Evolutionary conservation across 2,329 filamentous ascomycete species (phyloP).

Genomic region (Fonsecaea pedrosoi): DNA sequence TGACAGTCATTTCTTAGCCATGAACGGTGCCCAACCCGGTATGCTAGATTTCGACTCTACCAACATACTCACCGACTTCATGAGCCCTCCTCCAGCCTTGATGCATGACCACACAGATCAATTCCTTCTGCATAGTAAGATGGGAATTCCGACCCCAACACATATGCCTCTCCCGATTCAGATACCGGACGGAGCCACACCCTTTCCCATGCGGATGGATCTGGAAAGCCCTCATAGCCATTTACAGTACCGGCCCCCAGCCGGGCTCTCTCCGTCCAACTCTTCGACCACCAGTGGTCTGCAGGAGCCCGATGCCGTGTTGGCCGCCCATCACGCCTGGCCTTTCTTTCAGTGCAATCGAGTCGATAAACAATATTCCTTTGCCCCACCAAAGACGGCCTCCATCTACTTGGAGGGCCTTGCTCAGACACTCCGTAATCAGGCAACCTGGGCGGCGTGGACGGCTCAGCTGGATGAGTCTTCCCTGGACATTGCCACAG

Average conservation of each 20-base stretch:
- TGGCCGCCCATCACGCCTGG: slow-evolving; percentile 60
- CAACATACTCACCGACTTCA: slow-evolving; percentile 38
- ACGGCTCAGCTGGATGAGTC: slow-evolving; percentile 55
- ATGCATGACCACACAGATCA: slow-evolving; percentile 38
- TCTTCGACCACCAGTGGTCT: slow-evolving; percentile 36
- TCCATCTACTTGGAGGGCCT: slow-evolving; percentile 59
- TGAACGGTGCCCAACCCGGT: slow-evolving; percentile 32
- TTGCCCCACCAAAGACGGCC: slow-evolving; percentile 59
- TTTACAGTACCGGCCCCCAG: slow-evolving; percentile 27
- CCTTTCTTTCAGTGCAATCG: slow-evolving; percentile 61
- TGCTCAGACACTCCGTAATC: slow-evolving; percentile 59
- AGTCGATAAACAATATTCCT: slow-evolving; percentile 51
- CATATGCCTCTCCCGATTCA: slow-evolving; percentile 33
- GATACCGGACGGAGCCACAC: slow-evolving; percentile 32
- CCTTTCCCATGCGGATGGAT: slow-evolving; percentile 29
- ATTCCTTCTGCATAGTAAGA: slow-evolving; percentile 34
- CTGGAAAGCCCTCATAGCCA: slow-evolving; percentile 35
- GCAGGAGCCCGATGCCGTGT: slow-evolving; percentile 55
- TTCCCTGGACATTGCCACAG: slow-evolving; percentile 52
- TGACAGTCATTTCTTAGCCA: slow-evolving; percentile 39
- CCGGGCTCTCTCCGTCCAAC: slow-evolving; percentile 36
- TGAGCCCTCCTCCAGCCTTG: slow-evolving; percentile 35
- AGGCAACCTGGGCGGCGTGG: slow-evolving; percentile 61
- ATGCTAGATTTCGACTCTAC: slow-evolving; percentile 40
- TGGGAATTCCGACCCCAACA: slow-evolving; percentile 35